These are phyloP conservation scores for Aureobasidium sp. DNA, from an alignment of 2,329 filamentous ascomycete genomes.

Conservation along the genomic window DNA sequence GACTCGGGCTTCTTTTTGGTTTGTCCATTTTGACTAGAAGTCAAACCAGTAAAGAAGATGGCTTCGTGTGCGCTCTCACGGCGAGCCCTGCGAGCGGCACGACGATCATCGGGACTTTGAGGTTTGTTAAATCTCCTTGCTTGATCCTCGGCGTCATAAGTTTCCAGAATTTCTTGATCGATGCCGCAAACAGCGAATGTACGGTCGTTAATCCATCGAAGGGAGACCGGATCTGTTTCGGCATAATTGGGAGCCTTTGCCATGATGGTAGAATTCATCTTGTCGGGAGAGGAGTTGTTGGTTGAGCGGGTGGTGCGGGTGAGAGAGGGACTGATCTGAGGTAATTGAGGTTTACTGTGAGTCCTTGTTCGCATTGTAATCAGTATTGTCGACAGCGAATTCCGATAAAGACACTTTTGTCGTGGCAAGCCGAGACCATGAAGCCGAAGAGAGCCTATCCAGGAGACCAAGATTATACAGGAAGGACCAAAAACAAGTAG, in stretches of 20 bases:
- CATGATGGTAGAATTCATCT: neutral
- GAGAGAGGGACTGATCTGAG: neutral
- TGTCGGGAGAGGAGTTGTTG: neutral
- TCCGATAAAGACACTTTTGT: neutral
- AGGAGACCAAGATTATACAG: neutral
- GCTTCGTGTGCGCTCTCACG: conserved; percentile 9
- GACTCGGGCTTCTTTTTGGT: neutral
- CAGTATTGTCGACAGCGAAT: neutral
- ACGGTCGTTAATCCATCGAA: neutral
- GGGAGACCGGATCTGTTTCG: conserved; percentile 2
- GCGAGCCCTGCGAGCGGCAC: conserved; percentile 5
- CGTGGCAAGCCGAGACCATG: neutral
- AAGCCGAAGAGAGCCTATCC: neutral
- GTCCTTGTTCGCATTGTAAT: conserved; percentile 11
- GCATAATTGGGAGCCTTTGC: neutral
- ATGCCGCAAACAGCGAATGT: conserved; percentile 3
- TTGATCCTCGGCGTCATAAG: conserved; percentile 8
- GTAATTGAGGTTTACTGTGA: neutral
- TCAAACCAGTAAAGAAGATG: neutral
- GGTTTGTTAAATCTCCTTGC: neutral
- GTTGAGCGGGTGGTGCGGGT: neutral
- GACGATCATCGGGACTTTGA: neutral
- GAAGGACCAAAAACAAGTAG: neutral
- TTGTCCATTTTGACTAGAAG: neutral
- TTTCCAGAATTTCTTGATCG: neutral